Percentiles rank a stretch among this genome's conserved stretches.
Conservation (phyloP, 1,284 basidiomycete species). For the Puccinia triticina region DNA sequence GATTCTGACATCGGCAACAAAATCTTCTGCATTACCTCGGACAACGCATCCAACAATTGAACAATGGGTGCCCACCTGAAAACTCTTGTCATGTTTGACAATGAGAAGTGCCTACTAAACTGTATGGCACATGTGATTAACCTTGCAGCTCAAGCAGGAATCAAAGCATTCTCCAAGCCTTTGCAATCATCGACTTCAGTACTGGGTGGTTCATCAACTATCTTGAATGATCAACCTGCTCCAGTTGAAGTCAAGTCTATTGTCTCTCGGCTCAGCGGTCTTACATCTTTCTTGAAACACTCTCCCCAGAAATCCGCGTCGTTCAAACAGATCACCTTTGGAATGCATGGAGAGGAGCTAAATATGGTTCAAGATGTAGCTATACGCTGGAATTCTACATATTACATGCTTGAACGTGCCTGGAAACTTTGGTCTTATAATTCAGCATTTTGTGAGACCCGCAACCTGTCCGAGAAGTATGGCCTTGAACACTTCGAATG, state of each 20-base stretch:
- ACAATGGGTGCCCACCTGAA: not conserved
- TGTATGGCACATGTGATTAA: constrained; percentile 19
- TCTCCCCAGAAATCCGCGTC: not conserved
- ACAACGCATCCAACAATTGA: not conserved
- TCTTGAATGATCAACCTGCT: not conserved
- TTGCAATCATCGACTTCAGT: too few relatives aligned
- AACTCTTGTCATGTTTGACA: not conserved
- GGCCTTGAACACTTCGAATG: not conserved
- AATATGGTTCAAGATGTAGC: not conserved
- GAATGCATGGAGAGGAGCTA: not conserved
- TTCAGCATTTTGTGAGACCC: not conserved
- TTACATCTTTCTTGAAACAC: not conserved
- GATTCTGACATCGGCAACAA: not conserved
- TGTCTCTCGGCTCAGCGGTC: not conserved
- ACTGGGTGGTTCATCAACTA: not conserved
- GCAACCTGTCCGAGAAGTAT: not conserved
- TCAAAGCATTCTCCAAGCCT: constrained; percentile 1
- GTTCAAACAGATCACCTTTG: not conserved
- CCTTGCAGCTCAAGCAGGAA: constrained; percentile 1
- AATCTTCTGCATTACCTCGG: constrained; percentile 7
- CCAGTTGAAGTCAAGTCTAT: not conserved
- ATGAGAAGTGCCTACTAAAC: not conserved
- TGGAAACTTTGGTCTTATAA: not conserved
- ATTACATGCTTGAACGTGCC: not conserved
- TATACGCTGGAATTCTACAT: constrained; percentile 6